These are phyloP conservation scores for Entomortierella lignicola DNA, from an alignment of 192 early-diverging fungal genomes.

Conservation along the genomic window DNA sequence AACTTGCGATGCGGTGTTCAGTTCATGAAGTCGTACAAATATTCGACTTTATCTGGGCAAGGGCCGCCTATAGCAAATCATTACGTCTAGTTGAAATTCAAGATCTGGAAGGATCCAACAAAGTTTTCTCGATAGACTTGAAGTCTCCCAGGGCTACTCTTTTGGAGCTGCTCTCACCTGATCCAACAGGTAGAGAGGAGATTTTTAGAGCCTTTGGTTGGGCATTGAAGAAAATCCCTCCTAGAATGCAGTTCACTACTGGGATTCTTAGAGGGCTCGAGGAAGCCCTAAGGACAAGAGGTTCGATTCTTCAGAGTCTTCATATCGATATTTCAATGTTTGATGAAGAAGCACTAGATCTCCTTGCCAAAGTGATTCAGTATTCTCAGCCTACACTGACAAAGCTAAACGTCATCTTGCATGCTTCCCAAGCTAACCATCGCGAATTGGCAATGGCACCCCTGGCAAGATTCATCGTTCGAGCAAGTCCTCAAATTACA, in stretches of 20 bases:
- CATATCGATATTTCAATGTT: constrained; percentile 20
- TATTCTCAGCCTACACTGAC: neutral
- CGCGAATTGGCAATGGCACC: neutral
- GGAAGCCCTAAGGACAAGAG: neutral
- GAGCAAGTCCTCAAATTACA: constrained; percentile 14
- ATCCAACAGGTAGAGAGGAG: constrained; percentile 14
- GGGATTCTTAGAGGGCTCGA: constrained; percentile 6
- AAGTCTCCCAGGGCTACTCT: neutral
- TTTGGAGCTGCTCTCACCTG: constrained; percentile 1
- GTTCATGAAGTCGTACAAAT: neutral
- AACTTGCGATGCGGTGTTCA: constrained; percentile 13
- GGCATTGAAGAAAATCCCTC: constrained; percentile 19
- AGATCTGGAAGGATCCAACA: constrained; percentile 15
- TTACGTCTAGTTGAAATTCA: neutral
- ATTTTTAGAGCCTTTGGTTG: constrained; percentile 17
- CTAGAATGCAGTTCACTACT: constrained; percentile 4
- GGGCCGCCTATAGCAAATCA: neutral
- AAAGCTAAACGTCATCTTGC: constrained; percentile 1
- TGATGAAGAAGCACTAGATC: constrained; percentile 1
- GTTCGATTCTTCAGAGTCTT: constrained; percentile 2
- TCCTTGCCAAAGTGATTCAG: constrained; percentile 6
- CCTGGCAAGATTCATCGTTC: constrained; percentile 7
- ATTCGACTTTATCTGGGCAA: constrained; percentile 6
- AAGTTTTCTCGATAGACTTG: neutral
- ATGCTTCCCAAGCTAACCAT: neutral